Evolutionary conservation across 2,329 filamentous ascomycete species (phyloP), one percentile per base, ranked within the genome.

Genomic region (Colletotrichum sojae): DNA sequence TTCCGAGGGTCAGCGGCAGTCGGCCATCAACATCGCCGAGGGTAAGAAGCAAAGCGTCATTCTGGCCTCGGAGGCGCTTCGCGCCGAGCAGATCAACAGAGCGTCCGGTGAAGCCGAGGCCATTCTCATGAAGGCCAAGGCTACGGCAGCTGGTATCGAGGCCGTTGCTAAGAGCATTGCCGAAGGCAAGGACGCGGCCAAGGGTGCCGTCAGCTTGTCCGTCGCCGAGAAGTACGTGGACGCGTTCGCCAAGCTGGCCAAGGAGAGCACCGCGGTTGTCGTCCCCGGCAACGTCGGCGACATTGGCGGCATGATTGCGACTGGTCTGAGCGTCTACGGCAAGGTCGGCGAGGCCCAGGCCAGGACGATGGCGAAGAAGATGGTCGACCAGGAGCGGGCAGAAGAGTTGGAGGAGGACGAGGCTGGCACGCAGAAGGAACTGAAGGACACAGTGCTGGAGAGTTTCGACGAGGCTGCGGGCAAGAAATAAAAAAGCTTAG

Each of bases 181-280:
- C 18, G 84, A 91, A 55, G 95, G 95, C 65, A 86, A 92, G 73
- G 87, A 89, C 64, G 87, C 91, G 63, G 96, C 96, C 2, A 92
- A 96, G 78, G 89, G 90, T 40, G 96, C 96, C 27, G 88, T 99
- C 52, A 95, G 93, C 76, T 83, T 99, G 71, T 93, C 88, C 15
- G 94, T 99, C 9, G 96, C 96, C 0, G 96, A 99, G 88, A 97
- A 98, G 83, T 99, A 99, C 76, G 96, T 99, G 60, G 95, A 97
- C 53, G 96, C 96, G 4, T 99, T 98, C 77, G 91, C 89, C 73
- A 94, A 95, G 78, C 85, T 99, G 74, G 96, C 96, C 58, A 96
- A 95, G 83, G 95, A 99, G 84, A 94, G 96, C 75, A 99, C 96
- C 4, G 93, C 94, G 5, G 92, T 99, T 31, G 94, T 99, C 20